Percentiles rank a stretch among this genome's conserved stretches.
These are phyloP conservation scores for Cutaneotrichosporon spelunceum DNA, from an alignment of 1,284 basidiomycete species.

Conservation along the genomic window DNA sequence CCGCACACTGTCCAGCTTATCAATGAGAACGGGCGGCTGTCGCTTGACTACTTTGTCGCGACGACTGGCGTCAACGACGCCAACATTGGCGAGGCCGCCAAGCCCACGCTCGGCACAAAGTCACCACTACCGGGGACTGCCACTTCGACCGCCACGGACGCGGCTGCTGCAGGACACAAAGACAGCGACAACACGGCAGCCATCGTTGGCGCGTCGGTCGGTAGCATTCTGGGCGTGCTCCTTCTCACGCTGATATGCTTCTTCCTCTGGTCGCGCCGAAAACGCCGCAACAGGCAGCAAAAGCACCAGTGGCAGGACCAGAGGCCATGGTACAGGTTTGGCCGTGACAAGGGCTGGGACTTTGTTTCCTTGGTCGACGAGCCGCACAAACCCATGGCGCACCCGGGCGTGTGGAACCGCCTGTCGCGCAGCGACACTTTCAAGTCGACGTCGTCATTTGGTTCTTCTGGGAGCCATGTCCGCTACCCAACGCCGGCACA, in stretches of 20 bases:
- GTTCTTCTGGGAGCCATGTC: slow-evolving; percentile 5
- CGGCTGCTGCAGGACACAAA: background rate
- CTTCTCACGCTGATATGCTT: slow-evolving; percentile 13
- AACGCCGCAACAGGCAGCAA: slow-evolving; percentile 4
- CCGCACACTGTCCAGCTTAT: slow-evolving; percentile 30
- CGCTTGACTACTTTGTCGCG: slow-evolving; percentile 35
- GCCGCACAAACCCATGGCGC: background rate
- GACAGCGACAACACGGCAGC: slow-evolving; percentile 3
- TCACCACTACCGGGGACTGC: background rate
- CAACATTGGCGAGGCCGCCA: background rate
- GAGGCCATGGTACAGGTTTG: slow-evolving; percentile 15
- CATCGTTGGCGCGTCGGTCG: slow-evolving; percentile 16
- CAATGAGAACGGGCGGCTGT: slow-evolving; percentile 31
- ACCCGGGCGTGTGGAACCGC: slow-evolving; percentile 2
- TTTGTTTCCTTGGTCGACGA: slow-evolving; percentile 13
- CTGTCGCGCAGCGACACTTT: slow-evolving; percentile 6
- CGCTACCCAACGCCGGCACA: background rate
- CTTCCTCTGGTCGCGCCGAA: slow-evolving; percentile 15
- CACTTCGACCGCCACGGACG: background rate
- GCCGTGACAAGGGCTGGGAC: slow-evolving; percentile 15
- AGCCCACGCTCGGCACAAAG: slow-evolving; percentile 3
- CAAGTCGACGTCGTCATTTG: slow-evolving; percentile 15
- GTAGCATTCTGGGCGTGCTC: slow-evolving; percentile 12
- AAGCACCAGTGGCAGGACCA: slow-evolving; percentile 10
- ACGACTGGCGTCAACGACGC: slow-evolving; percentile 16